Base-by-base conservation (phyloP, 768 basidiomycete species). In the Suillus plorans region DNA sequence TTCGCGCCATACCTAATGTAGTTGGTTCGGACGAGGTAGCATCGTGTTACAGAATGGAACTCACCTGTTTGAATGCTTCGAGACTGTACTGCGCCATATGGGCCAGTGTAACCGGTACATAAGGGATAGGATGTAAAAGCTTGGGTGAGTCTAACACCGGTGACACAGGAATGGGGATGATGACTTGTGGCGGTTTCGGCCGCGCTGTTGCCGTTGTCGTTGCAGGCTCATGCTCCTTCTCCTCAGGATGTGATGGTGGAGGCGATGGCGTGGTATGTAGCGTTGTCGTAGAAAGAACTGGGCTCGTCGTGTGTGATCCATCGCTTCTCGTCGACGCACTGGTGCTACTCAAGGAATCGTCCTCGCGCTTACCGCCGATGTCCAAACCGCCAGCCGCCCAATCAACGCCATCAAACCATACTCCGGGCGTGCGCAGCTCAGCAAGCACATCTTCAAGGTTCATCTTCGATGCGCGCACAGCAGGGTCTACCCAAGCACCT, bases 201-300 rank as follows among this genome's bases (percentile, higher is more conserved):
- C 47, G 52, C 31, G 53, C n/a, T n/a, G 62, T 74, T 4, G 36
- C 14, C 18, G 28, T 52, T 18, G 3, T 28, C 28, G 50, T 52
- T 52, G 4, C 22, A 58, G 71, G 75, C 62, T 79, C 81, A 53
- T 76, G 74, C 14, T 76, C 76, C 65, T 78, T 78, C 62, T 75
- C 74, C 49, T 73, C 71, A 25, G 67, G 68, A 18, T 71, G 72
- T 2, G 74, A 69, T 34, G 90, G 90, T 0, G 89, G 87, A 0
- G 90, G 90, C 2, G 88, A 89, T 0, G 90, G 90, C 8, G 90
- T 91, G n/a, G 90, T 92, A 66, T 88, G 87, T 37, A 92, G 71
- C 8, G 90, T 92, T 9, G 88, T 85, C 1, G 89, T 89, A 14
- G 89, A 90, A 34, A 91, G 71, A 4, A 91, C 89, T 0, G 90